A percentile compares a stretch with the other conserved stretches of the same genome.
phyloP scores from a whole-genome alignment of 2,329 filamentous ascomycete species.

The Fusarium solani-melongenae region DNA sequence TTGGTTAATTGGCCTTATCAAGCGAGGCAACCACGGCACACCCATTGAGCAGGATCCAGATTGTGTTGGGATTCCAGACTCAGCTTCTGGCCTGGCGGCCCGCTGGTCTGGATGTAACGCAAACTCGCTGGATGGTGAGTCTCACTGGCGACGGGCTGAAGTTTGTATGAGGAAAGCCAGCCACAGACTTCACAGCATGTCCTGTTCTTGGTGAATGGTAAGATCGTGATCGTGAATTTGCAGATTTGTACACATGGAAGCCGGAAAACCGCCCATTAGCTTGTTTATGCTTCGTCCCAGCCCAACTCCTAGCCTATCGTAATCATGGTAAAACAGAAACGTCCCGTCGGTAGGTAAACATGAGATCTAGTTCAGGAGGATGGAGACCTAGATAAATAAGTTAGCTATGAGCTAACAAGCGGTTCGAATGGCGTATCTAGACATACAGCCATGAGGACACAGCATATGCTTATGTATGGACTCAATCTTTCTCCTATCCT shows the following conservation, averaged over 20 bases:
- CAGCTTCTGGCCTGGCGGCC: background rate
- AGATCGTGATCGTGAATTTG: conserved; percentile 21
- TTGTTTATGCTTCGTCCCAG: conserved; percentile 13
- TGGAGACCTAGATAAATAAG: conserved; percentile 44
- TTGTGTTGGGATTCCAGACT: conserved; percentile 5
- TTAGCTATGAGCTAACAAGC: background rate
- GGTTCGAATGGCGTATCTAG: background rate
- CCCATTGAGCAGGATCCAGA: background rate
- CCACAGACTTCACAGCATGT: background rate
- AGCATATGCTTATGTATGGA: conserved; percentile 95
- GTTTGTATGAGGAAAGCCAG: background rate
- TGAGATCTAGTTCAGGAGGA: conserved; percentile 51
- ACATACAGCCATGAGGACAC: conserved; percentile 89
- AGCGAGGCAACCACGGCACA: background rate
- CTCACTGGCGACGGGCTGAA: background rate
- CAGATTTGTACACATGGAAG: conserved; percentile 19
- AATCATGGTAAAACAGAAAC: conserved; percentile 32
- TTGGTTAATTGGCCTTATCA: background rate
- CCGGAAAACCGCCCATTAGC: conserved; percentile 7
- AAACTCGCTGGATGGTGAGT: conserved; percentile 10
- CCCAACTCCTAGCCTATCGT: conserved; percentile 37
- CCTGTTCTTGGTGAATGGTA: conserved; percentile 7
- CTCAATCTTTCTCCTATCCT: conserved; percentile 92
- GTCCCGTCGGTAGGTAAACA: conserved; percentile 11
- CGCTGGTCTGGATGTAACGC: conserved; percentile 8